Conservation (phyloP, 352 stramenopile species). For the Globisporangium recalcitrans region DNA sequence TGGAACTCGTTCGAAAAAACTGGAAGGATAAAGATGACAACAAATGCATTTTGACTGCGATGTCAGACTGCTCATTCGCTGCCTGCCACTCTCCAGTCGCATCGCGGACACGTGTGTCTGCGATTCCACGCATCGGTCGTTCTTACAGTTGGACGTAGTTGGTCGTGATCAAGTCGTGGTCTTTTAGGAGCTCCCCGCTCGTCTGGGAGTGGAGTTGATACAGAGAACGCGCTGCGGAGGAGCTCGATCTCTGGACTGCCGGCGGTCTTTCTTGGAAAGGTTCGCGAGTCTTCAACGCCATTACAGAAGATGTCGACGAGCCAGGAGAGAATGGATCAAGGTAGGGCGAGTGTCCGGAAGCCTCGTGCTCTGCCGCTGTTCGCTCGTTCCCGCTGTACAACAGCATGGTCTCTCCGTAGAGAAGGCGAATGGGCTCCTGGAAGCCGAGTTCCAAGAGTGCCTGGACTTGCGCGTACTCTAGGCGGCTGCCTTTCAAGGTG, state of each 20-base stretch:
- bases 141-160: constrained; percentile 3
- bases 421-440: constrained; percentile 4
- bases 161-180: neutral
- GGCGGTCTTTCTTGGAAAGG: neutral
- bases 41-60: too few species aligned
- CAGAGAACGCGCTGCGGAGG: neutral
- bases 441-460: constrained; percentile 1
- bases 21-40: too few species aligned
- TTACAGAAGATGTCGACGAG: neutral
- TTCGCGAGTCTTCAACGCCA: neutral
- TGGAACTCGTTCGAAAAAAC: too few species aligned
- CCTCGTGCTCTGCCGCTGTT: neutral
- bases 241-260: neutral
- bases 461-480: constrained; percentile 9
- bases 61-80: too few species aligned
- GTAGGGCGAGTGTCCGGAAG: neutral
- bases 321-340: neutral
- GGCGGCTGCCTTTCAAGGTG: neutral
- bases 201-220: constrained; percentile 3
- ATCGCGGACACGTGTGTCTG: too few species aligned
- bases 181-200: neutral
- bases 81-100: too few species aligned
- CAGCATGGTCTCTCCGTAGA: constrained; percentile 2
- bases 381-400: neutral
- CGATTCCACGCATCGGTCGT: too few species aligned